Percentiles rank a stretch among this genome's conserved stretches.
Evolutionary conservation across 75 land plant species (phyloP).

Genomic region (Isoetes taiwanensis): DNA sequence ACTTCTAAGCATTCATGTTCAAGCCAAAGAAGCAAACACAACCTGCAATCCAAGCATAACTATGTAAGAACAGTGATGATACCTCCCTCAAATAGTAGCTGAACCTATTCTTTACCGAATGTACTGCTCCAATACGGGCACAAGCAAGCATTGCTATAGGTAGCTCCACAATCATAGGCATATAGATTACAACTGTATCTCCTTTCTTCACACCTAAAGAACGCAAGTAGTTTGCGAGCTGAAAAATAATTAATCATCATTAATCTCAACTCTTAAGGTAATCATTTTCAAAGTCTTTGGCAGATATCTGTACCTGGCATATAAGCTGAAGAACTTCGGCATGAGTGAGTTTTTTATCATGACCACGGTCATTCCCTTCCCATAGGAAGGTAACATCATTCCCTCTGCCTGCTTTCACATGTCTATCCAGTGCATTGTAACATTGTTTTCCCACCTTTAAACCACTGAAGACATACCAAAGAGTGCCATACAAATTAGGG

Average conservation of each 20-base stretch:
- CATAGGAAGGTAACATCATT: slow-evolving; percentile 61
- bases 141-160: slow-evolving; percentile 98
- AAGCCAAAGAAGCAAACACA: too few relatives aligned
- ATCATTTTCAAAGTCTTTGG: background rate
- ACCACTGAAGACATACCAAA: slow-evolving; percentile 51
- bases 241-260: slow-evolving; percentile 3
- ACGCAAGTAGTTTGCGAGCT: slow-evolving; percentile 90
- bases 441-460: slow-evolving; percentile 85
- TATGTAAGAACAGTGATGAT: too few relatives aligned
- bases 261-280: too few relatives aligned
- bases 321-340: slow-evolving; percentile 46
- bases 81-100: too few relatives aligned
- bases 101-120: too few relatives aligned
- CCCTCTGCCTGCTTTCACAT: slow-evolving; percentile 61
- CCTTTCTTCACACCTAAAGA: slow-evolving; percentile 73
- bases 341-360: slow-evolving; percentile 58
- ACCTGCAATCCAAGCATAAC: too few relatives aligned
- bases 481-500: background rate
- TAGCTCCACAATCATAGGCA: slow-evolving; percentile 88
- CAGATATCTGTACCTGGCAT: slow-evolving; percentile 56
- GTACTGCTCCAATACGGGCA: slow-evolving; percentile 98
- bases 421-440: slow-evolving; percentile 83
- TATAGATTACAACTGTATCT: slow-evolving; percentile 77
- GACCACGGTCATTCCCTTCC: slow-evolving; percentile 81
- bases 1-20: too few relatives aligned